phyloP scores from a whole-genome alignment of 768 basidiomycete species.

The Mrakia frigida region DNA sequence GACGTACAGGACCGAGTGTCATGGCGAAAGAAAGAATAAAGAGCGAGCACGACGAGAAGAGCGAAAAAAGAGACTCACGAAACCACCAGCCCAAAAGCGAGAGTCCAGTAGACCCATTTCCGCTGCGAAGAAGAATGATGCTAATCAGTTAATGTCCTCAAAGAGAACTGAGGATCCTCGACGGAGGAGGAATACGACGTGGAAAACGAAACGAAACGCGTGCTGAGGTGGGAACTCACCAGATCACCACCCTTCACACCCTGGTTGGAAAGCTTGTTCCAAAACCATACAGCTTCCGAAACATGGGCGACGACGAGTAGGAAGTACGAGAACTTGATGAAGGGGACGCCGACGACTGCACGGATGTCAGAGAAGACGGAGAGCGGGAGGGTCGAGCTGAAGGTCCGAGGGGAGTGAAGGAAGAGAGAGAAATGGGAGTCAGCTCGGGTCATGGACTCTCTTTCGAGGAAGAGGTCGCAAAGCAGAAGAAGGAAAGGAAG shows the following conservation, averaged over 20 bases:
- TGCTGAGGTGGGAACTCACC: not conserved
- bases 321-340: conserved; percentile 16
- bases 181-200: not conserved
- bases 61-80: not conserved
- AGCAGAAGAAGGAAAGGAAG: not conserved
- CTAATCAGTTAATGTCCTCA: too few relatives aligned
- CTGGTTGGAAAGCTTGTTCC: not conserved
- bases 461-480: not conserved
- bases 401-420: not conserved
- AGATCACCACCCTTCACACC: conserved; percentile 12
- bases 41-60: not conserved
- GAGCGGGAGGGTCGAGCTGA: not conserved
- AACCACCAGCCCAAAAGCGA: not conserved
- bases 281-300: conserved; percentile 15
- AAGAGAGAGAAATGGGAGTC: too few relatives aligned
- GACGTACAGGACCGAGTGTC: too few relatives aligned
- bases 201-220: not conserved
- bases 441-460: too few relatives aligned
- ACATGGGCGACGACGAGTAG: conserved; percentile 20
- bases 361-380: conserved; percentile 10
- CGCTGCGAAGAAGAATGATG: not conserved
- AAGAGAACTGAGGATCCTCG: too few relatives aligned
- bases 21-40: too few relatives aligned
- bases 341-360: not conserved
- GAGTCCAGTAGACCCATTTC: conserved; percentile 13